Conservation (phyloP, 306 rosid species). For the Trifolium pratense region DNA sequence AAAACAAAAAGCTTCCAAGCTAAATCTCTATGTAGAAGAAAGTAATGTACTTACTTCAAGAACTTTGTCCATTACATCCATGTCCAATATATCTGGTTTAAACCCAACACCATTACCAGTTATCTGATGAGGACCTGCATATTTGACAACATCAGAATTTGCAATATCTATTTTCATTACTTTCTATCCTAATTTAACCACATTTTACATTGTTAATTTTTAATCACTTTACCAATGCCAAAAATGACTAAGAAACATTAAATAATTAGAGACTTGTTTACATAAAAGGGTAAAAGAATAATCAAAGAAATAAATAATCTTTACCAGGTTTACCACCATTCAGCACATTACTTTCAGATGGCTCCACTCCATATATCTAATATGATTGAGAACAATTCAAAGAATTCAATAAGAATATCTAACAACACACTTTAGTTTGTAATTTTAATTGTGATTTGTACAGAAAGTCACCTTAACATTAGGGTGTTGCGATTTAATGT, state of each 20-base stretch:
- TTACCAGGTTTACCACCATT: slow-evolving; percentile 97
- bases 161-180: not conserved
- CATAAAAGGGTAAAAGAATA: not conserved
- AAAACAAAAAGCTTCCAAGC: slow-evolving; percentile 6
- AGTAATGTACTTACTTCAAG: slow-evolving; percentile 67
- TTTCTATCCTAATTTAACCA: not conserved
- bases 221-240: not conserved
- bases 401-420: slow-evolving; percentile 22
- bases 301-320: slow-evolving; percentile 19
- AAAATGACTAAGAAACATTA: too few species aligned
- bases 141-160: slow-evolving; percentile 23
- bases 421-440: slow-evolving; percentile 16
- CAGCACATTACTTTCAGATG: slow-evolving; percentile 82
- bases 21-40: slow-evolving; percentile 13
- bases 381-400: slow-evolving; percentile 37
- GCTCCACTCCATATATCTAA: slow-evolving; percentile 85
- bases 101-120: slow-evolving; percentile 95
- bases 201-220: not conserved
- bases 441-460: slow-evolving; percentile 29
- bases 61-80: slow-evolving; percentile 93
- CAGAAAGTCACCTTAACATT: slow-evolving; percentile 69
- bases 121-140: slow-evolving; percentile 83
- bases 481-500: slow-evolving; percentile 85
- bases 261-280: too few species aligned
- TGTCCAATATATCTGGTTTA: slow-evolving; percentile 94